A percentile compares a stretch with the other conserved stretches of the same genome.
phyloP scores from a whole-genome alignment of 2,329 filamentous ascomycete genomes.

The Macrophomina tecta region DNA sequence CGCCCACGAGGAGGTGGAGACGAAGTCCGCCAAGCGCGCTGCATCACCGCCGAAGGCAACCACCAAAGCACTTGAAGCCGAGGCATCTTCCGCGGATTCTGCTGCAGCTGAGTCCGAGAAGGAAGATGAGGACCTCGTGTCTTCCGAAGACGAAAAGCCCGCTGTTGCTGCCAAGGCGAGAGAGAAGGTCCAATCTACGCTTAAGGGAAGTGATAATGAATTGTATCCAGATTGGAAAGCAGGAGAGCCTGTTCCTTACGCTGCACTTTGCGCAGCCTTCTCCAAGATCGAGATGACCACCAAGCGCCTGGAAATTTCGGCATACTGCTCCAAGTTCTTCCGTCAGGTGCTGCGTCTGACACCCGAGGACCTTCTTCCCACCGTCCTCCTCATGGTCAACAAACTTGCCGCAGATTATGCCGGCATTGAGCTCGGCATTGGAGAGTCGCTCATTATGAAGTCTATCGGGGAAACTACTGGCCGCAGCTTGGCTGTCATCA shows the following conservation, averaged over 20 bases:
- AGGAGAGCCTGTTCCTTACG: slow-evolving; percentile 89
- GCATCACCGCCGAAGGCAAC: slow-evolving; percentile 12
- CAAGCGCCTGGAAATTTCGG: slow-evolving; percentile 85
- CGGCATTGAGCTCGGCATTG: slow-evolving; percentile 96
- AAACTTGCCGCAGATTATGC: slow-evolving; percentile 97
- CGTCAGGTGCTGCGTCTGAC: slow-evolving; percentile 93
- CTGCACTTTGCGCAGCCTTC: slow-evolving; percentile 91
- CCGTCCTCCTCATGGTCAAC: slow-evolving; percentile 94
- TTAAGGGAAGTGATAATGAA: slow-evolving; percentile 73
- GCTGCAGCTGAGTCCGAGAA: slow-evolving; percentile 31
- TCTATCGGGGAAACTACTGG: slow-evolving; percentile 95
- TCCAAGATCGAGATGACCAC: slow-evolving; percentile 94
- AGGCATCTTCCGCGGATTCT: not conserved
- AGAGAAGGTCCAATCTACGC: slow-evolving; percentile 78
- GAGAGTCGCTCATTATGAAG: slow-evolving; percentile 98
- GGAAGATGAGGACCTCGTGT: slow-evolving; percentile 52
- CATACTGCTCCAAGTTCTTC: slow-evolving; percentile 88
- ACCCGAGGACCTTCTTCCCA: slow-evolving; percentile 84
- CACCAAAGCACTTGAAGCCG: not conserved
- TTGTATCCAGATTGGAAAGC: slow-evolving; percentile 95
- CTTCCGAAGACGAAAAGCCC: slow-evolving; percentile 70
- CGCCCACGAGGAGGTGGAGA: not conserved
- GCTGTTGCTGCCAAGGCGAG: slow-evolving; percentile 75
- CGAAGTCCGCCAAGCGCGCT: not conserved
- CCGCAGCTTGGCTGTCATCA: slow-evolving; percentile 85